Conservation (phyloP, 371 early-diverging fungal species). For the Mucor ambiguus region DNA sequence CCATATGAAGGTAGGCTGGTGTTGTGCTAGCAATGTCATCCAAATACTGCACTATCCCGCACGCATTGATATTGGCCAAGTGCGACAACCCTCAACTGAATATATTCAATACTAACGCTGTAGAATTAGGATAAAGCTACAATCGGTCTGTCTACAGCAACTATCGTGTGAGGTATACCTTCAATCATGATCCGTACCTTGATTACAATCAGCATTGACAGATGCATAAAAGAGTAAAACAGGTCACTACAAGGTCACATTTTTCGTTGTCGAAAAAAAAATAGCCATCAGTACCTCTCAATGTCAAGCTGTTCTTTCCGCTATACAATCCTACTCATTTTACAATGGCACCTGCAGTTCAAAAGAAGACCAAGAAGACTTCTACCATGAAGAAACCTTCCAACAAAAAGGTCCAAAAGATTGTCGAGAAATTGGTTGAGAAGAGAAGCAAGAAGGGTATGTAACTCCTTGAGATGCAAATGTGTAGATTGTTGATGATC, state of each 20-base stretch:
- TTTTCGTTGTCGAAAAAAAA: not conserved
- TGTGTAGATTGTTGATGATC: not conserved
- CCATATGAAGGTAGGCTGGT: too few relatives aligned
- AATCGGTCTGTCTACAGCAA: not conserved
- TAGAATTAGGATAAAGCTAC: not conserved
- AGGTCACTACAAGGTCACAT: conserved; percentile 2
- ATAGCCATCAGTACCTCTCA: not conserved
- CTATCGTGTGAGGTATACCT: not conserved
- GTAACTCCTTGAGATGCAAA: not conserved
- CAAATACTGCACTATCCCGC: too few relatives aligned
- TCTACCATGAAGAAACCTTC: conserved; percentile 1
- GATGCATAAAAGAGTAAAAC: conserved; percentile 8
- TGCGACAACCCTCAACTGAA: too few relatives aligned
- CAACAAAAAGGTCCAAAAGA: conserved; percentile 9
- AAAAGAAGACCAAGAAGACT: conserved; percentile 12
- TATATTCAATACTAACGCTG: too few relatives aligned
- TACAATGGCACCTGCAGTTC: conserved; percentile 13
- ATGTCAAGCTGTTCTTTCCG: not conserved
- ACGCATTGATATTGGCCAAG: too few relatives aligned
- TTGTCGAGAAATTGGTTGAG: conserved; percentile 6
- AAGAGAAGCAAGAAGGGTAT: conserved; percentile 9
- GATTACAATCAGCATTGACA: not conserved
- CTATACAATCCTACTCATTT: not conserved
- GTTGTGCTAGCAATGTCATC: too few relatives aligned
- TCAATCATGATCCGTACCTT: not conserved